phyloP scores from a whole-genome alignment of 306 rosid species.

The Casuarina cunninghamiana region DNA sequence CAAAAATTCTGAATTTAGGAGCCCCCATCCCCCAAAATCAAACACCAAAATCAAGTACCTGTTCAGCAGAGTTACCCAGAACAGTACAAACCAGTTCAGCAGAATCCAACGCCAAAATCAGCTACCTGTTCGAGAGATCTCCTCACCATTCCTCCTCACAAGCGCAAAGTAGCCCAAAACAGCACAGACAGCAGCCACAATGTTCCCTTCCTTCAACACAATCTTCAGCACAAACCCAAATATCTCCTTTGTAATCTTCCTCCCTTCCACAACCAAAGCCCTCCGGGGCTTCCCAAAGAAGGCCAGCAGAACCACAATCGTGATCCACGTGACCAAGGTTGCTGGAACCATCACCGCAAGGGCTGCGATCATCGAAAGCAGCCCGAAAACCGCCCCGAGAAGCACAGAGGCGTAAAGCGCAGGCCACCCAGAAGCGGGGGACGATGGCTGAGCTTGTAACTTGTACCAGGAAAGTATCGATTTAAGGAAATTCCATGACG shows the following conservation, averaged over 20 bases:
- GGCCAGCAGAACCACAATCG: conserved; percentile 76
- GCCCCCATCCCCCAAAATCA: conserved; percentile 25
- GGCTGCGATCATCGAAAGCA: conserved; percentile 84
- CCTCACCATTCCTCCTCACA: conserved; percentile 52
- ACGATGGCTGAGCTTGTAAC: conserved; percentile 36
- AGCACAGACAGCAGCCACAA: conserved; percentile 90
- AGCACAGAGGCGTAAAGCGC: conserved; percentile 83
- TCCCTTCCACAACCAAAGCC: conserved; percentile 74
- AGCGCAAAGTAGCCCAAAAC: conserved; percentile 77
- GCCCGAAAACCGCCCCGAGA: conserved; percentile 75
- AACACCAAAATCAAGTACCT: neutral
- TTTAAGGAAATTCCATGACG: conserved; percentile 71
- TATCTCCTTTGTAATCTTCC: conserved; percentile 79
- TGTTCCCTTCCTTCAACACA: conserved; percentile 83
- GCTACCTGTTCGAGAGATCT: conserved; percentile 19
- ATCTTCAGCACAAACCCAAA: conserved; percentile 58
- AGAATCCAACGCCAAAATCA: conserved; percentile 16
- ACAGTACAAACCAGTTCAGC: conserved; percentile 13
- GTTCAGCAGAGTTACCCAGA: neutral
- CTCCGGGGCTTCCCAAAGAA: conserved; percentile 83
- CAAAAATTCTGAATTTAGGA: conserved; percentile 11
- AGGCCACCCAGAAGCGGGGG: conserved; percentile 62
- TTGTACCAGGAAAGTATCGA: conserved; percentile 73
- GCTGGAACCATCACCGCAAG: conserved; percentile 75
- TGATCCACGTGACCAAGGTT: conserved; percentile 81